Conservation (phyloP, 2,329 filamentous ascomycete species). For the Xylariales sp. region DNA sequence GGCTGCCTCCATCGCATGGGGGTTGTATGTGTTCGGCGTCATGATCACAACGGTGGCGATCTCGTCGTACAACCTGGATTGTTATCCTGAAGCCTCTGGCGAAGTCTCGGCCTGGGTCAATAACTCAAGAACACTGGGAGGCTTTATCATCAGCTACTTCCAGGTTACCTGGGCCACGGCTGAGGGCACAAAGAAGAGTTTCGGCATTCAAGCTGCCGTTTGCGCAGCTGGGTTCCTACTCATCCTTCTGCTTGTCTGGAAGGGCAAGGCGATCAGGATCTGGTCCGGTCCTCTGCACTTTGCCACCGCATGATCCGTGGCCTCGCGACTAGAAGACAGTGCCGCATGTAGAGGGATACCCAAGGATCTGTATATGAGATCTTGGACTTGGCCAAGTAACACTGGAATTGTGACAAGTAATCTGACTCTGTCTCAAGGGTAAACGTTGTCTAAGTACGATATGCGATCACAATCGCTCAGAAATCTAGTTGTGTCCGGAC, state of each 20-base stretch:
- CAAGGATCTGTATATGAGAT: no score
- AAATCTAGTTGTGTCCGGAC: no score
- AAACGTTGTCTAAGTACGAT: no score
- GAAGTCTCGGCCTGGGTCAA: conserved; percentile 51
- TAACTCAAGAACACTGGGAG: conserved; percentile 41
- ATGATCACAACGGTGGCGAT: conserved; percentile 50
- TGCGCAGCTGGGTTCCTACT: conserved; percentile 31
- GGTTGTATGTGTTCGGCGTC: conserved; percentile 50
- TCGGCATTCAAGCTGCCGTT: conserved; percentile 43
- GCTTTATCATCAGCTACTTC: conserved; percentile 48
- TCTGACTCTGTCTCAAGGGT: no score
- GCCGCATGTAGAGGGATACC: no score
- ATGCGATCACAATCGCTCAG: no score
- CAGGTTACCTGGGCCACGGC: conserved; percentile 45
- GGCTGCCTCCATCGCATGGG: conserved; percentile 44
- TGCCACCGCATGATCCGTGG: conserved; percentile 16
- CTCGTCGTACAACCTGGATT: conserved; percentile 48
- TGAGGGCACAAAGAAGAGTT: conserved; percentile 37
- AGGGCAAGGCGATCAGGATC: conserved; percentile 32
- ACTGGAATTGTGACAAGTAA: no score
- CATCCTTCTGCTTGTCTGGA: conserved; percentile 29
- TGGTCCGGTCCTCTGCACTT: conserved; percentile 32
- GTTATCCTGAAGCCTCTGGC: conserved; percentile 50
- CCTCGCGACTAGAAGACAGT: no score
- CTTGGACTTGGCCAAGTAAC: no score